A percentile compares a stretch with the other conserved stretches of the same genome.
These are phyloP conservation scores for Septoria petroselini DNA, from an alignment of 2,329 filamentous ascomycete species.

Conservation along the genomic window DNA sequence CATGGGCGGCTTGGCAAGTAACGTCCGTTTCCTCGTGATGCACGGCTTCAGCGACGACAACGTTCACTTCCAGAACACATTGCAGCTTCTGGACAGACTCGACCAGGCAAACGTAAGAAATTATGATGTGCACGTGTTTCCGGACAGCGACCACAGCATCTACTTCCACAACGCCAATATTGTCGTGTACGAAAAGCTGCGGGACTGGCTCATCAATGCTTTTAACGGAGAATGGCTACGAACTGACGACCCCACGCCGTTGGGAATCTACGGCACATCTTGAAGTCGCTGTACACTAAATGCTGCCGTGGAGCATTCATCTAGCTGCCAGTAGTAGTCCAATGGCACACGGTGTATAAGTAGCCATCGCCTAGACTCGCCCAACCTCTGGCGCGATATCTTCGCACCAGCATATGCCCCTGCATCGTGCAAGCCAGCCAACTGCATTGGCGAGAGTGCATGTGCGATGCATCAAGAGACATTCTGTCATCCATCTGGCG, in stretches of 20 bases:
- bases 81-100: conserved; percentile 80
- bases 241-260: conserved; percentile 53
- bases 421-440: no score
- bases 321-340: no score
- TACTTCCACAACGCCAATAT: conserved; percentile 89
- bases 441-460: no score
- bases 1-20: conserved; percentile 66
- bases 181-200: conserved; percentile 86
- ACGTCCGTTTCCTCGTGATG: conserved; percentile 89
- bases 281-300: conserved; percentile 1
- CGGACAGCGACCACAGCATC: conserved; percentile 92
- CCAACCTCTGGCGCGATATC: no score
- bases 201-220: conserved; percentile 91
- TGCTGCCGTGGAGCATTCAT: no score
- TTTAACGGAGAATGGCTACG: conserved; percentile 94
- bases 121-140: conserved; percentile 95
- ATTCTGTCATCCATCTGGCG: no score
- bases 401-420: no score
- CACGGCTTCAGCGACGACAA: conserved; percentile 97
- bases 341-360: no score
- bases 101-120: conserved; percentile 81
- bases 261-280: conserved; percentile 17
- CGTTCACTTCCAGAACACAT: conserved; percentile 92
- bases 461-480: no score
- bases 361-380: no score